Percentiles rank a stretch among this genome's conserved stretches.
Evolutionary conservation across 176 grass and related monocot species (phyloP).

Genomic region (Calamus simplicifolius): DNA sequence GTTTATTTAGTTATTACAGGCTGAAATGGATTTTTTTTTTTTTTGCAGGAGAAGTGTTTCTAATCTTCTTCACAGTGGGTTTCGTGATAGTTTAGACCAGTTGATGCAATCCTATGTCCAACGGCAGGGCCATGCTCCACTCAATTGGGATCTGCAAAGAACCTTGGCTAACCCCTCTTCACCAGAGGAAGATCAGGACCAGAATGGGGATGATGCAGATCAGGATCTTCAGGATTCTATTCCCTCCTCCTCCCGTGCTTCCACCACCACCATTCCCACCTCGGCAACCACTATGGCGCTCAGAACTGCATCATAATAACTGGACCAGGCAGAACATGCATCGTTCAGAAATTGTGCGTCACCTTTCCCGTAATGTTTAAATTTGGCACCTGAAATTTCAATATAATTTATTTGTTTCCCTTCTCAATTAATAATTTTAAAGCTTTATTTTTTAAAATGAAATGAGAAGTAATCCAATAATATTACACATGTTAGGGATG

Average conservation of each 20-base stretch:
- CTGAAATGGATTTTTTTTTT: too few species aligned
- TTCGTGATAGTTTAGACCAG: slow-evolving; percentile 85
- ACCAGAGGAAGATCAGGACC: slow-evolving; percentile 24
- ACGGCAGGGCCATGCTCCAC: slow-evolving; percentile 57
- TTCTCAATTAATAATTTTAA: background rate
- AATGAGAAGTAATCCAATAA: too few species aligned
- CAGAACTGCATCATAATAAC: slow-evolving; percentile 64
- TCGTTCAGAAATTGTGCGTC: slow-evolving; percentile 73
- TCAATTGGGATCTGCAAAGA: slow-evolving; percentile 59
- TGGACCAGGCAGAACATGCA: slow-evolving; percentile 86
- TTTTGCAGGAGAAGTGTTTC: slow-evolving; percentile 86
- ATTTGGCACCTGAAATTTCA: background rate
- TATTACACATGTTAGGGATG: too few species aligned
- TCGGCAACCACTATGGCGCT: slow-evolving; percentile 61
- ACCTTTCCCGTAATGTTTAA: slow-evolving; percentile 20
- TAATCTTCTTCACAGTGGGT: slow-evolving; percentile 87
- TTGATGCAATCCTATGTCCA: slow-evolving; percentile 81
- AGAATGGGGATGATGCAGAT: slow-evolving; percentile 13
- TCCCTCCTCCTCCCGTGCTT: slow-evolving; percentile 35
- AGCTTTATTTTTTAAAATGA: too few species aligned
- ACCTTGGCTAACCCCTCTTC: slow-evolving; percentile 33
- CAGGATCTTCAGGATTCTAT: slow-evolving; percentile 31
- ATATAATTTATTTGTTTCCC: background rate
- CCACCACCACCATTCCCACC: slow-evolving; percentile 78
- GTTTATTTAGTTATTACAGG: background rate